Percentiles rank a stretch among this genome's conserved stretches.
phyloP scores from a whole-genome alignment of 441 rosid genomes.

The Mallotus repandus region DNA sequence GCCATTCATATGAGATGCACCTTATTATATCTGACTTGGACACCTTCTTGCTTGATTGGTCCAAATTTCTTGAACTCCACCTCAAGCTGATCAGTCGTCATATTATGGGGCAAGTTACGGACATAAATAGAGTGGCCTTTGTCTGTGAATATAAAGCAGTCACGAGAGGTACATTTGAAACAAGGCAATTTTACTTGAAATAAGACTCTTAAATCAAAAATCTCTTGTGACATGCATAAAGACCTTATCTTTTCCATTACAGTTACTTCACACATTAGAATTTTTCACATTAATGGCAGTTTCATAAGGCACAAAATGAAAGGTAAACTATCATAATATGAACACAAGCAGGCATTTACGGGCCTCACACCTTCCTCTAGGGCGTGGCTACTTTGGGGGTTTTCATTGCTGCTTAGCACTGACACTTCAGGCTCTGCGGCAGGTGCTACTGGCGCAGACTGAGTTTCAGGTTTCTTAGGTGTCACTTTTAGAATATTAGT shows the following conservation, averaged over 20 bases:
- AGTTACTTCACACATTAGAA: not conserved
- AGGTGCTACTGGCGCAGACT: constrained; percentile 27
- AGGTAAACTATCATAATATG: not conserved
- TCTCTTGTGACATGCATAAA: constrained; percentile 1
- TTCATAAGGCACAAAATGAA: not conserved
- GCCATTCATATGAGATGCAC: constrained; percentile 30
- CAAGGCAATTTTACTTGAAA: not conserved
- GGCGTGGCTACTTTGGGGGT: constrained; percentile 31
- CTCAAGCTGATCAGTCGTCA: constrained; percentile 46
- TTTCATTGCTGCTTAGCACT: constrained; percentile 27
- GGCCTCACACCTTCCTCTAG: constrained; percentile 46
- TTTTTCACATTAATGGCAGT: constrained; percentile 7
- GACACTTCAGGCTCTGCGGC: constrained; percentile 35
- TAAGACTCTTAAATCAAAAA: not conserved
- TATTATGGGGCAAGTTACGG: constrained; percentile 50
- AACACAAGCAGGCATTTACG: not conserved
- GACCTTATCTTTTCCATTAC: not conserved
- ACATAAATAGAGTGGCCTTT: constrained; percentile 60
- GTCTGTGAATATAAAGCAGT: constrained; percentile 32
- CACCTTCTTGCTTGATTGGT: constrained; percentile 53
- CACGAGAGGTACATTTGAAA: constrained; percentile 5
- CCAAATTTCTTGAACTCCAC: constrained; percentile 57
- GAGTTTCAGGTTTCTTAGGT: constrained; percentile 33
- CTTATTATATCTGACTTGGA: constrained; percentile 57
- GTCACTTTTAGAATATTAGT: constrained; percentile 31